A percentile compares a stretch with the other conserved stretches of the same genome.
Evolutionary conservation across 2,329 filamentous ascomycete genomes (phyloP).

Genomic region (Fusarium nurragi): DNA sequence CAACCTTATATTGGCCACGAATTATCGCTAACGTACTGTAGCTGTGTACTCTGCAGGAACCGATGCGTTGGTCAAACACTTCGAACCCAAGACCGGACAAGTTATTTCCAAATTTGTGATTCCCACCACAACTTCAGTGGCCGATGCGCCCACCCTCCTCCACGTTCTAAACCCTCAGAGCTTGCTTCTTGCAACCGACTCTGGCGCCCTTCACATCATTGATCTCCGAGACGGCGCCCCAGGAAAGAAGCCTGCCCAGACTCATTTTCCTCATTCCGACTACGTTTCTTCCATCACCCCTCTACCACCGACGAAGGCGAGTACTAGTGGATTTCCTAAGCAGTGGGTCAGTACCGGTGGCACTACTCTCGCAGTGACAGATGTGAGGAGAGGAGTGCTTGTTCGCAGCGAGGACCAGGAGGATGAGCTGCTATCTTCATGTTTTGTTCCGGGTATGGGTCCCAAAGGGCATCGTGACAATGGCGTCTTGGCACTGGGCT

Average conservation of each 20-base stretch:
- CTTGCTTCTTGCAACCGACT: conserved; percentile 89
- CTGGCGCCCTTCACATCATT: conserved; percentile 85
- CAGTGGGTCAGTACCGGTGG: conserved; percentile 96
- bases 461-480: conserved; percentile 72
- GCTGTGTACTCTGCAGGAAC: conserved; percentile 72
- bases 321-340: conserved; percentile 88
- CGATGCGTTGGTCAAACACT: conserved; percentile 66
- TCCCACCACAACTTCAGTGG: conserved; percentile 63
- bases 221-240: conserved; percentile 76
- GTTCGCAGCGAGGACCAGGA: conserved; percentile 94
- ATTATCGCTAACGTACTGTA: conserved; percentile 43
- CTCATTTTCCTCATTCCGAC: conserved; percentile 88
- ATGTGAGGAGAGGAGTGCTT: conserved; percentile 85
- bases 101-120: conserved; percentile 86
- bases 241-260: conserved; percentile 74
- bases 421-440: conserved; percentile 86
- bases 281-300: conserved; percentile 90
- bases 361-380: conserved; percentile 88
- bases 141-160: conserved; percentile 82
- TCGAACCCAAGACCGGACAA: conserved; percentile 66
- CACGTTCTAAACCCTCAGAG: conserved; percentile 88
- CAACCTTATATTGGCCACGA: no score
- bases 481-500: conserved; percentile 80
- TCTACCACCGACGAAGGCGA: conserved; percentile 80
- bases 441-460: conserved; percentile 80